A percentile compares a stretch with the other conserved stretches of the same genome.
These are phyloP conservation scores for Ashbya aceris DNA, from an alignment of 1,139 yeast genomes.

Conservation along the genomic window DNA sequence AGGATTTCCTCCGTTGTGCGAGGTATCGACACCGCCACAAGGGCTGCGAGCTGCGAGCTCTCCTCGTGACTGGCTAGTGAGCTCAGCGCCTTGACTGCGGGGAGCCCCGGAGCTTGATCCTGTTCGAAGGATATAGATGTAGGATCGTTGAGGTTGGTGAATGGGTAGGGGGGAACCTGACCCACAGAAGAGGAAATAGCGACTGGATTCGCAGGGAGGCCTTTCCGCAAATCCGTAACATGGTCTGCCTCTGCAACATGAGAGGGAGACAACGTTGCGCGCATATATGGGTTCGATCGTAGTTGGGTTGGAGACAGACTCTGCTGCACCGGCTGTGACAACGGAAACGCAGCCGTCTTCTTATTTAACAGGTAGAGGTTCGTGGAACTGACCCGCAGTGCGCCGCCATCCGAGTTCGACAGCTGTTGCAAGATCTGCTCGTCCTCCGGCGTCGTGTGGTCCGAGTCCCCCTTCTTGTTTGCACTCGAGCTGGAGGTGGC, in stretches of 20 bases:
- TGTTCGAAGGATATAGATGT: conserved; percentile 38
- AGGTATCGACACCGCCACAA: conserved; percentile 67
- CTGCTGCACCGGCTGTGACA: neutral
- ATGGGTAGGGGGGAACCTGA: neutral
- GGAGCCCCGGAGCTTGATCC: conserved; percentile 69
- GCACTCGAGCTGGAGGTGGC: neutral
- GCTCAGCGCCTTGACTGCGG: conserved; percentile 47
- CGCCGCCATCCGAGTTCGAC: conserved; percentile 16
- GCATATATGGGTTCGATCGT: neutral
- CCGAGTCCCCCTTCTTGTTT: conserved; percentile 6
- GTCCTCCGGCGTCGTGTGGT: conserved; percentile 9
- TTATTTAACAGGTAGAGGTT: conserved; percentile 27
- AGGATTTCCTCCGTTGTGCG: conserved; percentile 70
- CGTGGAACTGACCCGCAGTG: conserved; percentile 27
- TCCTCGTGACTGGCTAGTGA: conserved; percentile 43
- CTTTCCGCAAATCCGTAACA: neutral
- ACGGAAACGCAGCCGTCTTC: conserved; percentile 6
- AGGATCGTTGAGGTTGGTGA: conserved; percentile 13
- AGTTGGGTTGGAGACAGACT: neutral
- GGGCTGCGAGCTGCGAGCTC: conserved; percentile 46
- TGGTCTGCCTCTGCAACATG: neutral
- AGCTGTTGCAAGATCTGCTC: conserved; percentile 18
- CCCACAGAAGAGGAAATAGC: neutral
- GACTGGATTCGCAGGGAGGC: neutral
- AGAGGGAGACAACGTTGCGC: neutral